Conservation (phyloP, 495 filamentous ascomycete genomes). For the Lasiosphaeria miniovina region DNA sequence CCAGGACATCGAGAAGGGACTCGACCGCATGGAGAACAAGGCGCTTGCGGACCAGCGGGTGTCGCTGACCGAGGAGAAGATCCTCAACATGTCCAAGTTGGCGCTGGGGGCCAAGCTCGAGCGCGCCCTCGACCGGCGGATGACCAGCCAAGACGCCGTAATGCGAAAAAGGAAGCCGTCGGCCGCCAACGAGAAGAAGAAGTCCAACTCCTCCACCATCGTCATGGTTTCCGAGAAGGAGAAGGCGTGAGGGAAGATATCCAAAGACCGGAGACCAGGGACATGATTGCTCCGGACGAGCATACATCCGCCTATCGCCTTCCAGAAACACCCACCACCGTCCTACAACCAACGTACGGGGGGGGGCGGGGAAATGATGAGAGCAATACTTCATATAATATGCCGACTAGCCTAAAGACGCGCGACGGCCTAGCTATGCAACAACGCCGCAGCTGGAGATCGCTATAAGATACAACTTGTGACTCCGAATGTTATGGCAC, state of each 20-base stretch:
- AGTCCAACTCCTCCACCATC: neutral
- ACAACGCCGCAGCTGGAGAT: too few relatives aligned
- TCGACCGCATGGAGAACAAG: slow-evolving; percentile 90
- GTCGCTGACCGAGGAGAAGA: slow-evolving; percentile 75
- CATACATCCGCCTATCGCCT: too few relatives aligned
- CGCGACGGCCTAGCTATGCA: too few relatives aligned
- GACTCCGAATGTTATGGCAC: too few relatives aligned
- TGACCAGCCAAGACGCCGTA: slow-evolving; percentile 88
- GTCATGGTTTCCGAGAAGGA: slow-evolving; percentile 36
- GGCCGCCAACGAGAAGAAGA: neutral
- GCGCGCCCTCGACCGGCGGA: slow-evolving; percentile 81
- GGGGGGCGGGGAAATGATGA: too few relatives aligned
- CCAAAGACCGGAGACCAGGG: neutral
- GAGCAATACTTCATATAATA: too few relatives aligned
- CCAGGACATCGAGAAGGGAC: slow-evolving; percentile 72
- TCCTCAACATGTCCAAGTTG: slow-evolving; percentile 80
- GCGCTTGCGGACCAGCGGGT: slow-evolving; percentile 82
- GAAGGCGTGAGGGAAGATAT: slow-evolving; percentile 17
- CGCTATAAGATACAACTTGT: too few relatives aligned
- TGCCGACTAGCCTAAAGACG: too few relatives aligned
- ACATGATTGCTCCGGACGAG: neutral
- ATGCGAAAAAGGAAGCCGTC: slow-evolving; percentile 59
- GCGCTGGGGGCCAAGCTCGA: slow-evolving; percentile 93
- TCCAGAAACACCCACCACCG: too few relatives aligned
- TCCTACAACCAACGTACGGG: too few relatives aligned